Conservation (phyloP, 2,329 filamentous ascomycete species). For the Phialemonium atrogriseum region DNA sequence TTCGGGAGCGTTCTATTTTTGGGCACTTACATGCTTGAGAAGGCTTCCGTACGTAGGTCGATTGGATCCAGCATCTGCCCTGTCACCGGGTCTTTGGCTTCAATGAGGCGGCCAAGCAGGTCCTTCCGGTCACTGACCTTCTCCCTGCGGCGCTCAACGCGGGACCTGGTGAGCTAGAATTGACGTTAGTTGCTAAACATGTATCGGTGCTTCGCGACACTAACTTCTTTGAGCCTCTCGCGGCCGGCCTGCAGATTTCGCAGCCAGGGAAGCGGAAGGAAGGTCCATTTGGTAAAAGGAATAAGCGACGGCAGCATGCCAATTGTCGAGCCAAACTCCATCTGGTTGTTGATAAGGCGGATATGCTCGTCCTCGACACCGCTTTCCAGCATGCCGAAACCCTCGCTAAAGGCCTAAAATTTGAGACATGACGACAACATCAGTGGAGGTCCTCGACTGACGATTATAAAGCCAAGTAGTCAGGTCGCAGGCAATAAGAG, state of each 20-base stretch:
- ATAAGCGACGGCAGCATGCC: constrained; percentile 5
- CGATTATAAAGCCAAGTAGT: too few species aligned
- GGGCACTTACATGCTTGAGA: constrained; percentile 6
- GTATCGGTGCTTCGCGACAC: background rate
- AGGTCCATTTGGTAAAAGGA: constrained; percentile 5
- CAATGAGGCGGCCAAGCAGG: constrained; percentile 6
- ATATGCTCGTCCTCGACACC: constrained; percentile 7
- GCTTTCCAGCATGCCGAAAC: constrained; percentile 6
- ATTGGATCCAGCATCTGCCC: constrained; percentile 6
- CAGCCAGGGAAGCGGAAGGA: constrained; percentile 6
- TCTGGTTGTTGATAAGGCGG: constrained; percentile 6
- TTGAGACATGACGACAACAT: background rate
- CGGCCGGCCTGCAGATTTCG: constrained; percentile 5
- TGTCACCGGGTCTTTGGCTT: constrained; percentile 6
- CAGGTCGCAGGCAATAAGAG: too few species aligned
- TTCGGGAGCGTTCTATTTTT: too few species aligned
- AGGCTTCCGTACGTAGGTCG: constrained; percentile 6
- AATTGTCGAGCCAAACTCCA: constrained; percentile 8
- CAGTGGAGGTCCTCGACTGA: too few species aligned
- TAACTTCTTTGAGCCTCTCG: constrained; percentile 5
- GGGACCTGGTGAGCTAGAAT: constrained; percentile 4
- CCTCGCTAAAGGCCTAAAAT: constrained; percentile 7
- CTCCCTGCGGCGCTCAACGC: constrained; percentile 4
- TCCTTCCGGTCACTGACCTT: constrained; percentile 7
- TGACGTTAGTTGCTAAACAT: background rate